Base-by-base conservation (phyloP, 495 filamentous ascomycete species). In the Tuber umbilicatum region DNA sequence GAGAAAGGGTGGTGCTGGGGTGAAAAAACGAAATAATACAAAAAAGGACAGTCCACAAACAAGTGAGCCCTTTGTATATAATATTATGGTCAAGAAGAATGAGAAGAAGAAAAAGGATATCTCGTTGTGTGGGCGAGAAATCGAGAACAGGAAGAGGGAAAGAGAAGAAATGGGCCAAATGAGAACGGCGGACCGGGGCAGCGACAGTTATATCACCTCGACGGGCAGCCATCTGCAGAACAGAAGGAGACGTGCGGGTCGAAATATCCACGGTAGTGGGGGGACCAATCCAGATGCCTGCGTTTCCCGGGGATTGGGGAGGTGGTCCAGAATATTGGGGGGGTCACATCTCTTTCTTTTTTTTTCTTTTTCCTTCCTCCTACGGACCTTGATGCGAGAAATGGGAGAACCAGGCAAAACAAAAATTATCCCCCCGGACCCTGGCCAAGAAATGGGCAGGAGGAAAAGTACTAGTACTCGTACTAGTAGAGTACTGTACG, bases 131-230 rank as follows among this genome's bases (percentile, higher is more conserved):
- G 55, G 55, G 2, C n/a, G 55, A 64, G 55, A 64, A 31, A 64
- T 64, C 55, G 6, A 31, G 6, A 31, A 64, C 55, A 31, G 17
- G 50, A 60, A 60, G 55, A 64, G 55, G 55, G 12, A 31, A 64
- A 31, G 55, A 64, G 55, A 64, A 31, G n/a, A 64, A 64, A 31
- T 31, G 55, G 55, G n/a, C 55, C 55, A 64, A 64, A 64, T 64
- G 55, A 31, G 7, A 64, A 31, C 31, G 55, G 45, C 45, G 16
- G 55, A 64, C 55, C 55, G 55, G 55, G 55, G 27, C n/a, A 17
- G 27, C 27, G 55, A 64, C n/a, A 64, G 55, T 64, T 64, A 64
- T 64, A 64, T 64, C 55, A 27, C 2, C 27, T 64, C 5, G 21
- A n/a, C 5, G 10, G 55, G 14, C 2, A 27, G 50, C 1, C 27